A percentile compares a stretch with the other conserved stretches of the same genome.
Conservation (phyloP, 306 rosid genomes). For the Delonix regia region DNA sequence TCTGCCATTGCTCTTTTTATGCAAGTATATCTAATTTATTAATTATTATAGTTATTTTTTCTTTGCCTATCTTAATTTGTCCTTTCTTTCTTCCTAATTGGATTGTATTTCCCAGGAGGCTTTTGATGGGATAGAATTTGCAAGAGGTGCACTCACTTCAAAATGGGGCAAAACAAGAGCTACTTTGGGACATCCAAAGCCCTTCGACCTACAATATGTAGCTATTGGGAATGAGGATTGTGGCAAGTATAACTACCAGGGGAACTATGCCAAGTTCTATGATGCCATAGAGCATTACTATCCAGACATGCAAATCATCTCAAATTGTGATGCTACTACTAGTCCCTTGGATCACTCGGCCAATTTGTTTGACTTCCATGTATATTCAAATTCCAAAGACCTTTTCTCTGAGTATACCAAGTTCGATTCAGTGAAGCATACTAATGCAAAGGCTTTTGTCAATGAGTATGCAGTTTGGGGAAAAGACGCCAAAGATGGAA, state of each 20-base stretch:
- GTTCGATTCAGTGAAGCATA: slow-evolving; percentile 59
- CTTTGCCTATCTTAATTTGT: background rate
- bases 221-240: slow-evolving; percentile 87
- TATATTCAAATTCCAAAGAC: slow-evolving; percentile 64
- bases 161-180: slow-evolving; percentile 77
- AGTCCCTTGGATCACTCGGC: slow-evolving; percentile 77
- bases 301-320: slow-evolving; percentile 82
- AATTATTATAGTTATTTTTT: background rate
- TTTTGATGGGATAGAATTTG: slow-evolving; percentile 89
- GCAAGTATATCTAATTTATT: slow-evolving; percentile 49
- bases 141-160: slow-evolving; percentile 65
- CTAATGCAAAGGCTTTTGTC: slow-evolving; percentile 79
- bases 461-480: slow-evolving; percentile 87
- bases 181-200: slow-evolving; percentile 72
- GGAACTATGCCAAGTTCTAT: slow-evolving; percentile 71
- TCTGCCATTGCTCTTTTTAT: slow-evolving; percentile 60
- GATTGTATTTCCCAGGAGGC: slow-evolving; percentile 63
- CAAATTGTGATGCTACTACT: slow-evolving; percentile 85
- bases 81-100: too few relatives aligned
- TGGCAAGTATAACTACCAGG: slow-evolving; percentile 55
- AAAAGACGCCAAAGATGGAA: slow-evolving; percentile 76
- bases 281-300: slow-evolving; percentile 61
- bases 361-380: slow-evolving; percentile 81
- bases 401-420: slow-evolving; percentile 59
- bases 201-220: slow-evolving; percentile 67